Evolutionary conservation across 75 land plant genomes (phyloP).

Genomic region (Pinus albicaulis): DNA sequence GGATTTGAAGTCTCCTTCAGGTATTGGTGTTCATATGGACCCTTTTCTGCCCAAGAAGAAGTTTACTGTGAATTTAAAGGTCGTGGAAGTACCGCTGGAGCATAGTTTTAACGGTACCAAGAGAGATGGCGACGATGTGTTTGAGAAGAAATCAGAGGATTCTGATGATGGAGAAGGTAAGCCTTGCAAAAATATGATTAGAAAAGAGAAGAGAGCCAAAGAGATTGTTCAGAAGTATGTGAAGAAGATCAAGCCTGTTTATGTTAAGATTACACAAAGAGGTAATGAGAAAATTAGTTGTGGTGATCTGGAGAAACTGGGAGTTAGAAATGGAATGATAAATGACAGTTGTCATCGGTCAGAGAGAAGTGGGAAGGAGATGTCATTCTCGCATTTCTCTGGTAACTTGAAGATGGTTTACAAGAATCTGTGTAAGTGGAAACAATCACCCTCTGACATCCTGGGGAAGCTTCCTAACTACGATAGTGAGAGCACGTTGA

Average conservation of each 20-base stretch:
- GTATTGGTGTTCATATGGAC: neutral
- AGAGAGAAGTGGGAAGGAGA: neutral
- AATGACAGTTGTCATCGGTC: neutral
- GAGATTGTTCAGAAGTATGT: constrained; percentile 49
- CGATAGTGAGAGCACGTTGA: constrained; percentile 11
- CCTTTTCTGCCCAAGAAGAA: constrained; percentile 7
- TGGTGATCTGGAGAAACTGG: constrained; percentile 16
- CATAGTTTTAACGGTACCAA: constrained; percentile 20
- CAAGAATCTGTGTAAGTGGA: neutral
- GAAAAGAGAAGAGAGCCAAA: constrained; percentile 29
- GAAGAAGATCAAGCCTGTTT: constrained; percentile 64
- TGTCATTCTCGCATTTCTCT: neutral
- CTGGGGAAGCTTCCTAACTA: neutral
- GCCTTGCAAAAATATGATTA: neutral
- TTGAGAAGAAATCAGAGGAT: constrained; percentile 4
- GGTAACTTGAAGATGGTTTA: constrained; percentile 7
- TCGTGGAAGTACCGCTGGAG: constrained; percentile 53
- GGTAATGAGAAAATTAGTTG: constrained; percentile 28
- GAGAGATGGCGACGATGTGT: constrained; percentile 1
- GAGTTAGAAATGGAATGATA: neutral
- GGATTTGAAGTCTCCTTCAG: no score
- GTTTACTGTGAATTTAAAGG: constrained; percentile 56
- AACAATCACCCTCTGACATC: neutral
- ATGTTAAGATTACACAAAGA: constrained; percentile 39
- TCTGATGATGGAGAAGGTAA: neutral